Evolutionary conservation across 2,329 filamentous ascomycete species (phyloP).

Genomic region (Exophiala sp.): DNA sequence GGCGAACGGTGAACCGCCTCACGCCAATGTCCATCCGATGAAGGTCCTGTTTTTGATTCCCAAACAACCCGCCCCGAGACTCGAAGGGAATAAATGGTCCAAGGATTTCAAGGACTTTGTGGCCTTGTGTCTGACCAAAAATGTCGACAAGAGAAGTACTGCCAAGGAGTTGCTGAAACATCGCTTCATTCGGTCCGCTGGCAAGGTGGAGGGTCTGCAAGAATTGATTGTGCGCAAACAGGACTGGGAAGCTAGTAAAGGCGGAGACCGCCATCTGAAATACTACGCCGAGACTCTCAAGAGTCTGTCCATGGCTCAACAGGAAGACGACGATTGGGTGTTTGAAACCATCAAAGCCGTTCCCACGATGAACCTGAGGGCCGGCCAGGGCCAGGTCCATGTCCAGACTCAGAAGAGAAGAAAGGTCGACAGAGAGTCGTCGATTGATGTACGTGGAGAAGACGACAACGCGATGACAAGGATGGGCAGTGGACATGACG

Average conservation of each 20-base stretch:
- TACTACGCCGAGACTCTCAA: conserved; percentile 92
- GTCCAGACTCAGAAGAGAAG: conserved; percentile 38
- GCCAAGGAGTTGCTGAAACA: conserved; percentile 84
- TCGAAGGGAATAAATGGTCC: conserved; percentile 76
- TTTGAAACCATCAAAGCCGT: conserved; percentile 82
- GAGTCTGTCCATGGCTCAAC: conserved; percentile 59
- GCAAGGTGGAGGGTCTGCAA: conserved; percentile 79
- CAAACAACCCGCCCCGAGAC: conserved; percentile 73
- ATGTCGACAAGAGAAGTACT: conserved; percentile 74
- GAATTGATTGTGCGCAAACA: conserved; percentile 78
- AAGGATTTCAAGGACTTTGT: conserved; percentile 93
- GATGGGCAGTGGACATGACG: background rate
- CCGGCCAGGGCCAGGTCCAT: conserved; percentile 43
- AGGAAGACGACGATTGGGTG: conserved; percentile 81
- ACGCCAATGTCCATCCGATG: conserved; percentile 83
- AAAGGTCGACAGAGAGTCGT: conserved; percentile 38
- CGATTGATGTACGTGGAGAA: conserved; percentile 37
- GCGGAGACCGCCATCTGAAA: conserved; percentile 63
- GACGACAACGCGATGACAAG: conserved; percentile 1
- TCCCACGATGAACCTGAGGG: conserved; percentile 54
- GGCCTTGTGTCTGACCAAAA: conserved; percentile 82
- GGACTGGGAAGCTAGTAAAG: conserved; percentile 70
- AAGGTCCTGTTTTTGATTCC: conserved; percentile 89
- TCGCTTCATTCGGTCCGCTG: conserved; percentile 78
- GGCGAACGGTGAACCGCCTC: conserved; percentile 80